Conservation (phyloP, 805 yeast genomes). For the Candida easanensis region DNA sequence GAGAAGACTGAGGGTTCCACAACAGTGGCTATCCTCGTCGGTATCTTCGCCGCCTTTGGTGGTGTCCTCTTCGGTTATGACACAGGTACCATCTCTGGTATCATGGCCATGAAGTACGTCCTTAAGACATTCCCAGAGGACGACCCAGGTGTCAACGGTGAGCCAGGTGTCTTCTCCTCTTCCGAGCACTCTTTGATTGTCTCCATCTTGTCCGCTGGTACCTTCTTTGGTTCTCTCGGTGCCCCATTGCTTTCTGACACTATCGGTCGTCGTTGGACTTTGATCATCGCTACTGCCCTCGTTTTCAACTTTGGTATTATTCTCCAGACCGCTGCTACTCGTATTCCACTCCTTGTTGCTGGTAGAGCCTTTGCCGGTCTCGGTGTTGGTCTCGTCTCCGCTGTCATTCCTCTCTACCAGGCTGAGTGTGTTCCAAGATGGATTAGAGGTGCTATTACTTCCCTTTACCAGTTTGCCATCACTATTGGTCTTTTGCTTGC, state of each 20-base stretch:
- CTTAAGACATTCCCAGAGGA: constrained; percentile 33
- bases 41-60: constrained; percentile 62
- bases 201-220: constrained; percentile 66
- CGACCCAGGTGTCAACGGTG: constrained; percentile 19
- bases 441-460: constrained; percentile 51
- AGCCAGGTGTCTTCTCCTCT: constrained; percentile 32
- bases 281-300: neutral
- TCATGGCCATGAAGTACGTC: constrained; percentile 51
- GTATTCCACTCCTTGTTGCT: constrained; percentile 47
- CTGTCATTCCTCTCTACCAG: neutral
- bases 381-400: constrained; percentile 31
- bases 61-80: constrained; percentile 67
- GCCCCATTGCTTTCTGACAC: constrained; percentile 52
- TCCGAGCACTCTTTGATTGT: constrained; percentile 56
- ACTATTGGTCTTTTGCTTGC: constrained; percentile 74
- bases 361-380: constrained; percentile 69
- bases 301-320: constrained; percentile 1
- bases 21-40: constrained; percentile 44
- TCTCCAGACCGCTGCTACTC: constrained; percentile 42
- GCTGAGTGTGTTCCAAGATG: neutral
- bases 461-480: constrained; percentile 67
- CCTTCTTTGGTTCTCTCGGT: constrained; percentile 60
- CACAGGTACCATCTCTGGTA: constrained; percentile 63
- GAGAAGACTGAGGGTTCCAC: constrained; percentile 47
- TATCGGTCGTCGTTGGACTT: neutral